phyloP scores from a whole-genome alignment of 352 stramenopile species.

The Phytopythium chamaehyphon region DNA sequence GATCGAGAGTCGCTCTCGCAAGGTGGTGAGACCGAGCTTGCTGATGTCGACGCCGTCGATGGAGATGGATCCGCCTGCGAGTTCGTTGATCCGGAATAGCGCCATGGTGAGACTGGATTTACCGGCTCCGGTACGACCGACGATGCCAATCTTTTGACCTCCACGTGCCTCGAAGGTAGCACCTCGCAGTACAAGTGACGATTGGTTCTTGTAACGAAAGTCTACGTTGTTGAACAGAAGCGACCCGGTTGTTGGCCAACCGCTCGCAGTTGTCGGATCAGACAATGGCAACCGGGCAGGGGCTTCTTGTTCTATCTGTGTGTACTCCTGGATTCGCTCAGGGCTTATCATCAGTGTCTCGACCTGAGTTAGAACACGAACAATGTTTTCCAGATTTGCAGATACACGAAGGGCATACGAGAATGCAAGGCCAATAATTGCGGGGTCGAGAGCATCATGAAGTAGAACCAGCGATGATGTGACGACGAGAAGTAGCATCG shows the following conservation, averaged over 20 bases:
- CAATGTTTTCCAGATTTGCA: constrained; percentile 68
- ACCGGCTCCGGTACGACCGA: constrained; percentile 84
- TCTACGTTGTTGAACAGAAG: constrained; percentile 84
- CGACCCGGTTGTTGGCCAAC: constrained; percentile 75
- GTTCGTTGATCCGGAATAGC: constrained; percentile 88
- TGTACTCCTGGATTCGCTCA: constrained; percentile 88
- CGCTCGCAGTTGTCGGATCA: constrained; percentile 30
- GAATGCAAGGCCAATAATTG: constrained; percentile 80
- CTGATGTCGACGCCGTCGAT: constrained; percentile 87
- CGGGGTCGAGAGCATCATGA: constrained; percentile 37
- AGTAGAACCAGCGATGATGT: constrained; percentile 45
- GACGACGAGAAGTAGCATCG: constrained; percentile 84
- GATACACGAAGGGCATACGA: constrained; percentile 89
- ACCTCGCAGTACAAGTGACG: constrained; percentile 35
- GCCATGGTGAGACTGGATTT: constrained; percentile 86
- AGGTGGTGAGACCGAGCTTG: constrained; percentile 68
- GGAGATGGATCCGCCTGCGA: constrained; percentile 70
- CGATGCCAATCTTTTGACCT: constrained; percentile 81
- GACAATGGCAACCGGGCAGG: constrained; percentile 31
- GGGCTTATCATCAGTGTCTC: constrained; percentile 86
- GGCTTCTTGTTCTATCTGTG: constrained; percentile 45
- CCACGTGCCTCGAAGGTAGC: constrained; percentile 21
- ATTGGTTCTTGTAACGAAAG: constrained; percentile 86
- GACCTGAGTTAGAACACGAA: constrained; percentile 55
- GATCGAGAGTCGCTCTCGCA: constrained; percentile 85